A percentile compares a stretch with the other conserved stretches of the same genome.
Conservation (phyloP, 805 yeast species). For the Isabelozyma heimii region DNA sequence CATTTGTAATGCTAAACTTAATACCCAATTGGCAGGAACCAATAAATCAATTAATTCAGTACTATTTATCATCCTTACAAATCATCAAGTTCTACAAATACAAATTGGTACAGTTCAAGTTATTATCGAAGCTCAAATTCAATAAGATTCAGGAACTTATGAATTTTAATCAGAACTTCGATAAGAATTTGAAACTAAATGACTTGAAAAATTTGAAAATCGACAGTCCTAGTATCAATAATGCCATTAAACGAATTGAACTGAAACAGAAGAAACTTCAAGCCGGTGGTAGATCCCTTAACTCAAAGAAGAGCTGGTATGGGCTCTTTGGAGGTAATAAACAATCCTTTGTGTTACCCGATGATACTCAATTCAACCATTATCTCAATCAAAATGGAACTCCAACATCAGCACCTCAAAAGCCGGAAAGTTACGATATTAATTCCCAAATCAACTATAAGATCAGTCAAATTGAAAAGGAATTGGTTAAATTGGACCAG, state of each 20-base stretch:
- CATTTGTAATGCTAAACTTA: constrained; percentile 35
- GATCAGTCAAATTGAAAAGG: constrained; percentile 37
- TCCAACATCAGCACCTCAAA: constrained; percentile 1
- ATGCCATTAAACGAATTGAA: constrained; percentile 33
- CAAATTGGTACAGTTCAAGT: constrained; percentile 49
- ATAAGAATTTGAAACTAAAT: constrained; percentile 16
- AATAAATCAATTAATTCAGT: constrained; percentile 45
- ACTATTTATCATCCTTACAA: constrained; percentile 41
- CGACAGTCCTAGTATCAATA: constrained; percentile 37
- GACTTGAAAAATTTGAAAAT: constrained; percentile 30
- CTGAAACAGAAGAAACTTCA: constrained; percentile 18
- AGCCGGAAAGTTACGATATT: background rate
- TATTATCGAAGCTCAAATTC: constrained; percentile 38
- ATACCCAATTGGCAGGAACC: constrained; percentile 50
- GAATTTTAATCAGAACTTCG: constrained; percentile 17
- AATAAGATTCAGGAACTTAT: constrained; percentile 35
- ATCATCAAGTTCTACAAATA: constrained; percentile 48
- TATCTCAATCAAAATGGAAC: background rate
- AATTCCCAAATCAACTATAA: constrained; percentile 22
- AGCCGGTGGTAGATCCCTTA: constrained; percentile 7
- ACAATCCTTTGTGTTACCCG: constrained; percentile 6
- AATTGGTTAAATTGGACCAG: constrained; percentile 45
- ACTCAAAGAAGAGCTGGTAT: constrained; percentile 37
- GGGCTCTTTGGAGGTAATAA: constrained; percentile 42
- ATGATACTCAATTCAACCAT: constrained; percentile 3